Base-by-base conservation (phyloP, 352 stramenopile genomes). In the Phytophthora lateralis region DNA sequence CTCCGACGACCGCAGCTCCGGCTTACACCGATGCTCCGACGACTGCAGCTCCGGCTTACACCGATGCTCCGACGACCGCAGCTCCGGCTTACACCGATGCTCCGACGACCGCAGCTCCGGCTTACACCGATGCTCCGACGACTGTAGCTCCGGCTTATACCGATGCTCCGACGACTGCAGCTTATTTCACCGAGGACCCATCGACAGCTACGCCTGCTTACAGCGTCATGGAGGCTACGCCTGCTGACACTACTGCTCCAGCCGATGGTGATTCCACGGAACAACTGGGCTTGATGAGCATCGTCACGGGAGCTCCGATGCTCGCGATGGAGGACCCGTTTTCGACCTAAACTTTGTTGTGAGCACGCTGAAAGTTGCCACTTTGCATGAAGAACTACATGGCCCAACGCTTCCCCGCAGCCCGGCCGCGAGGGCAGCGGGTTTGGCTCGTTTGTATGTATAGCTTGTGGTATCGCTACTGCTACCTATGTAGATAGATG, bases 401-500 rank as follows among this genome's bases (percentile, higher is more conserved):
- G 44, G 37, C 47, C 43, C 41, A 24, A 55, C 44, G 52, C 34
- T 52, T 20, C 38, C 34, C 38, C 24, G 27, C 46, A 54, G 27
- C 24, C 49, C 42, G 30, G 46, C 42, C 32, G 49, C 29, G 54
- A 66, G 49, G 44, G 41, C 17, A 43, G 43, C 37, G 46, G 48
- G 21, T 32, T 24, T 15, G 34, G 52, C 51, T 63, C 45, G 44
- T 49, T 43, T 60, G 42, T 55, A 61, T 55, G 61, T 69, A 37
- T 26, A n/a, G 38, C 56, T 60, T 44, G 34, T 9, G 7, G 29
- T 17, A 18, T 53, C 60, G 55, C 27, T 53, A 27, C 59, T 44
- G 42, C 48, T 53, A 53, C 41, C 53, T 44, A 50, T 55, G 52
- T 56, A 62, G 45, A 63, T 68, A 63, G 37, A 57, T 43, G 50